Base-by-base conservation (phyloP, 441 rosid species). In the Gossypium schwendimanii region DNA sequence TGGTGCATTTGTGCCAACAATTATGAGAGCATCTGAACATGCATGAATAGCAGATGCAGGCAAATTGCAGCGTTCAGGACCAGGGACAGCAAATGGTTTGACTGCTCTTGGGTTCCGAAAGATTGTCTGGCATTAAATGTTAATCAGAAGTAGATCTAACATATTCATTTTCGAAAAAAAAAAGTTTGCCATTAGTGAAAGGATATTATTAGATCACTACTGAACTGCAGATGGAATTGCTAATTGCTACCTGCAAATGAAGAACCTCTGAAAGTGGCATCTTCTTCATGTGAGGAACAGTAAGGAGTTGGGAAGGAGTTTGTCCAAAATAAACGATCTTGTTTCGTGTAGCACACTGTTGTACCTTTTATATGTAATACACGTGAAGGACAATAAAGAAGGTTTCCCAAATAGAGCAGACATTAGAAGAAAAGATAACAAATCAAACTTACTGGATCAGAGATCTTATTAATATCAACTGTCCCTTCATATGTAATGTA, bases 311-410 rank as follows among this genome's bases (percentile, higher is more conserved):
- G 77, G 98, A 96, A 74, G 99, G 99, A 33, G 98, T 96, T 81
- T 96, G 99, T 74, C 98, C 99, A 81, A 96, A 93, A 84, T 96
- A 93, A 78, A 98, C 91, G 54, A 96, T 92, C 83, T 93, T 96
- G 80, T 96, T 98, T 87, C 91, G 99, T 0, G 91, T 87, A 70
- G 99, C 97, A 41, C 80, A 91, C 75, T 91, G 98, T 77, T 92
- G 96, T 77, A 79, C 92, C 98, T 96, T 81, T 82, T 76, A 67
- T 75, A 50, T 63, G 74, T 45, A 75, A 24, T 18, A 77, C 33
- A 81, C 57, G 54, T 36, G 68, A 5, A 75, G 74, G 76, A 72
- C 55, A 57, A 83, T 55, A 49, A 79, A 70, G 64, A 66, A 66
- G 69, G 49, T 63, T 76, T n/a, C 63, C 57, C 61, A 26, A 26